Base-by-base conservation (phyloP, 2,329 filamentous ascomycete species). In the Penicillium verrucosum region DNA sequence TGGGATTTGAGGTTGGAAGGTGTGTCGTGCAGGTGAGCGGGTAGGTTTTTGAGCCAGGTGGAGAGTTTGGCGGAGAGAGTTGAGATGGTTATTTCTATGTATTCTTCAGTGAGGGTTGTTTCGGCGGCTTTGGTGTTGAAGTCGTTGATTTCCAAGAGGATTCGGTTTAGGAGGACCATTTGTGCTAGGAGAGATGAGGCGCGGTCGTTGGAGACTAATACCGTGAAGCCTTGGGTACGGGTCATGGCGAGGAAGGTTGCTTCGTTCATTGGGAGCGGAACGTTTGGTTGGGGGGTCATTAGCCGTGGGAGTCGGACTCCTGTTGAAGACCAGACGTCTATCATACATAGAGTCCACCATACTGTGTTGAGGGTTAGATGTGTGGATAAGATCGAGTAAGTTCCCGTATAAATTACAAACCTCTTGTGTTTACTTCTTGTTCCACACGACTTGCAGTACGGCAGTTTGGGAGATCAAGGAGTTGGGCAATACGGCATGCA, bases 271-370 rank as follows among this genome's bases (percentile, higher is more conserved):
- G 76, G 75, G 10, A 75, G 63, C 0, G 70, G 69, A 1, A 73
- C 54, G 16, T 67, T 56, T 12, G 67, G 60, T 1, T 59, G 47
- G 8, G 62, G 65, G 11, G 56, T 45, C 30, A 76, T 64, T 48
- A 72, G 67, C 12, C 71, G 66, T 10, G 73, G 72, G 10, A 75
- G 59, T 5, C 70, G 64, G 4, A 76, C 63, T 2, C 73, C 74
- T 11, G 70, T 66, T 2, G 73, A 72, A 10, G 69, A 74, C 75
- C 74, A 77, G 18, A 73, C 68, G 50, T 77, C 75, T 43, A 75
- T 73, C 75, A 77, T 77, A 58, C 69, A 74, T 1, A 77, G 60
- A 2, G 72, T 68, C 75, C 75, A 77, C 72, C 73, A 77, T 6
- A 69, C 69, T 65, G 69, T 55, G 9, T 37, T 37, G 7, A 1